A percentile compares a stretch with the other conserved stretches of the same genome.
Evolutionary conservation across 169 alveolate genomes (phyloP).

Genomic region (Eimeria tenella): DNA sequence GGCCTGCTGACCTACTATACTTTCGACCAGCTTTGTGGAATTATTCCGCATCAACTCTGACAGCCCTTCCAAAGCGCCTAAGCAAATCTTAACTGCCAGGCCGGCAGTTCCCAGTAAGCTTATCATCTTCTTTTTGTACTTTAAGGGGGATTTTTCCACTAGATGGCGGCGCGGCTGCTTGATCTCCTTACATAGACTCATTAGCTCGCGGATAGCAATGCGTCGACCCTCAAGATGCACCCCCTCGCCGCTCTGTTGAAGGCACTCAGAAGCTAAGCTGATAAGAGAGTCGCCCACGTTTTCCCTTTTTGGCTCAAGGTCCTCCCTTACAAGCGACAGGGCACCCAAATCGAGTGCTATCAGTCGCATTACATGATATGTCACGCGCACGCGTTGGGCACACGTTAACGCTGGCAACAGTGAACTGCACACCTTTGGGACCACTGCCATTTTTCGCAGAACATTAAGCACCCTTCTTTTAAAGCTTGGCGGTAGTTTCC

Average conservation of each 20-base stretch:
- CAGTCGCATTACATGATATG: neutral
- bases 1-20: neutral
- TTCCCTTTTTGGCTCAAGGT: neutral
- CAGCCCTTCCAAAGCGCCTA: neutral
- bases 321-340: neutral
- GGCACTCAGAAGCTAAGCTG: neutral
- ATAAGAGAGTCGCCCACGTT: neutral
- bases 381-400: neutral
- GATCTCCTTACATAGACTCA: neutral
- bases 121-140: neutral
- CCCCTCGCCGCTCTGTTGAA: no score
- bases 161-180: neutral
- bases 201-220: neutral
- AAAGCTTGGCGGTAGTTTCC: neutral
- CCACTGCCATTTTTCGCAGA: neutral
- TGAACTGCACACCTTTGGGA: neutral
- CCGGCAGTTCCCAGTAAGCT: neutral
- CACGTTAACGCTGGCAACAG: neutral
- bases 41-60: neutral
- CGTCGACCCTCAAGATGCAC: neutral
- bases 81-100: neutral
- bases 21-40: no score
- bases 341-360: conserved; percentile 2
- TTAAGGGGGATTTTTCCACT: neutral
- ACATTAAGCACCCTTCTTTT: neutral